phyloP scores from a whole-genome alignment of 1,139 yeast genomes.

The Yamadazyma dushanensis region DNA sequence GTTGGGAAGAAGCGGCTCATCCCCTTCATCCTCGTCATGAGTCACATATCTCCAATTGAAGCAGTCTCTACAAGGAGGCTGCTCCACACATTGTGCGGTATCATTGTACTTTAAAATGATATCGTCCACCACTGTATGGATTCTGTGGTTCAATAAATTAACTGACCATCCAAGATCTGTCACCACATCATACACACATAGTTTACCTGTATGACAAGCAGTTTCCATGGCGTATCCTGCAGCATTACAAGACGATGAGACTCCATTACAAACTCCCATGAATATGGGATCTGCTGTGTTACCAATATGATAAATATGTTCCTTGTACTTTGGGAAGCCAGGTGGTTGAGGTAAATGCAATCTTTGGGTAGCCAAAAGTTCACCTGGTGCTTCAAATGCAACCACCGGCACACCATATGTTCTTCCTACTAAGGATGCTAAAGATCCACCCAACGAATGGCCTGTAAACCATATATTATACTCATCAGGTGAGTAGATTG shows the following conservation, averaged over 20 bases:
- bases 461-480: slow-evolving; percentile 87
- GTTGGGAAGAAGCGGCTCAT: slow-evolving; percentile 40
- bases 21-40: slow-evolving; percentile 44
- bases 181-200: slow-evolving; percentile 88
- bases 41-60: slow-evolving; percentile 84
- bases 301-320: slow-evolving; percentile 92
- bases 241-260: slow-evolving; percentile 82
- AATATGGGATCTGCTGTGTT: slow-evolving; percentile 96
- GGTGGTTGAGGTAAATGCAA: slow-evolving; percentile 93
- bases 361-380: slow-evolving; percentile 75
- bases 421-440: slow-evolving; percentile 78
- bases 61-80: slow-evolving; percentile 86
- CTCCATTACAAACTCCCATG: slow-evolving; percentile 97
- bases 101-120: slow-evolving; percentile 69
- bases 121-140: slow-evolving; percentile 87
- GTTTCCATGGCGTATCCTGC: slow-evolving; percentile 99
- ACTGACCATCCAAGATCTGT: slow-evolving; percentile 91
- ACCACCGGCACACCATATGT: slow-evolving; percentile 91
- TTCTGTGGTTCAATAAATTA: slow-evolving; percentile 82
- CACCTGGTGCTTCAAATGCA: slow-evolving; percentile 94
- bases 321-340: slow-evolving; percentile 75
- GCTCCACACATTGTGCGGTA: slow-evolving; percentile 72
- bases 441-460: slow-evolving; percentile 92
- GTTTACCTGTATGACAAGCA: slow-evolving; percentile 87
- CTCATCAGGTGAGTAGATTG: slow-evolving; percentile 62